These are phyloP conservation scores for Apiotrichum siamense DNA, from an alignment of 1,284 basidiomycete genomes.

Conservation along the genomic window DNA sequence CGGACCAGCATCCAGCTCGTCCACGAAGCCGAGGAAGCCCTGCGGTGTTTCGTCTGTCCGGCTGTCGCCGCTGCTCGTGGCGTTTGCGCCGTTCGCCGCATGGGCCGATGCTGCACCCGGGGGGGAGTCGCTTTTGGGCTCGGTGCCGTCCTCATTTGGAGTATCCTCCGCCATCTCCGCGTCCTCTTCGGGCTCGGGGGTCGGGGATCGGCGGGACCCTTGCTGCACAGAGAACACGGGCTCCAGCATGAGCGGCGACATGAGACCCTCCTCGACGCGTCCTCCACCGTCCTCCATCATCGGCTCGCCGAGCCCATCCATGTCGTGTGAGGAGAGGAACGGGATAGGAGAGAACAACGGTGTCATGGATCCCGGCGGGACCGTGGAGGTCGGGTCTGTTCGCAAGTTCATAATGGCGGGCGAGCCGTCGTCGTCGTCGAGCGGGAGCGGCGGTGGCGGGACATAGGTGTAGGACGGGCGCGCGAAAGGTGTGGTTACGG, in stretches of 20 bases:
- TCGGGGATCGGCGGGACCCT: slow-evolving; percentile 22
- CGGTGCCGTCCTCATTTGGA: background rate
- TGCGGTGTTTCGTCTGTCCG: background rate
- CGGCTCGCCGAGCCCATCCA: slow-evolving; percentile 15
- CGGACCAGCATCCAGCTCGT: slow-evolving; percentile 48
- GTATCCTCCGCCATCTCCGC: slow-evolving; percentile 7
- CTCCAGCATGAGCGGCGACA: slow-evolving; percentile 38
- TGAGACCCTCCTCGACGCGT: slow-evolving; percentile 25
- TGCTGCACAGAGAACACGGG: slow-evolving; percentile 3
- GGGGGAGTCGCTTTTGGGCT: background rate
- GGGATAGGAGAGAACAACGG: slow-evolving; percentile 49
- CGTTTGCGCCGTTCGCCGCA: background rate
- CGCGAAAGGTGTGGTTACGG: slow-evolving; percentile 64
- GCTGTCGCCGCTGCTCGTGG: background rate
- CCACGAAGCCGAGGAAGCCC: slow-evolving; percentile 38
- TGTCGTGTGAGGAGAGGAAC: slow-evolving; percentile 28
- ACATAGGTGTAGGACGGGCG: slow-evolving; percentile 33
- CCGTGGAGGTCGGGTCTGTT: slow-evolving; percentile 24
- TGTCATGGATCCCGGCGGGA: slow-evolving; percentile 38
- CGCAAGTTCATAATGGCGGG: slow-evolving; percentile 4
- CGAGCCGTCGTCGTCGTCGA: background rate
- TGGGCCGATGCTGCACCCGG: background rate
- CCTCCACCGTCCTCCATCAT: slow-evolving; percentile 7
- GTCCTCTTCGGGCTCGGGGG: slow-evolving; percentile 39
- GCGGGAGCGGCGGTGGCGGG: slow-evolving; percentile 6